Conservation (phyloP, 306 rosid genomes). For the Dalbergia cultrata region DNA sequence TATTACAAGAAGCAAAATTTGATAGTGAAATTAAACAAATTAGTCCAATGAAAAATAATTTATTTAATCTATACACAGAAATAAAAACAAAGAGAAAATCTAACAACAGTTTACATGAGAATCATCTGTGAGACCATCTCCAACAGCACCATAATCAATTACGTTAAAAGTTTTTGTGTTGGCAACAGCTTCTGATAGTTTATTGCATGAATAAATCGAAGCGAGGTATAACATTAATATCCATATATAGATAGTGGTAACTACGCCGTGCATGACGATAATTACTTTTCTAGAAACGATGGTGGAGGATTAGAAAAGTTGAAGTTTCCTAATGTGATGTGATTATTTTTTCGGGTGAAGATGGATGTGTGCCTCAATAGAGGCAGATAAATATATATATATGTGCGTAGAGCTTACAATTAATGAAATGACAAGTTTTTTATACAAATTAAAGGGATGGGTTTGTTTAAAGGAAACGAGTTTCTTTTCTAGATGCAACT, state of each 20-base stretch:
- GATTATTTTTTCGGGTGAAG: background rate
- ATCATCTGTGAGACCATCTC: constrained; percentile 44
- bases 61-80: too few species aligned
- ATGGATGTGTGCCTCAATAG: background rate
- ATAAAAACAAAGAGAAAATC: background rate
- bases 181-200: background rate
- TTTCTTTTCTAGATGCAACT: constrained; percentile 11
- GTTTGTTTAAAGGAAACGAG: background rate
- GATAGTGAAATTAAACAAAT: background rate
- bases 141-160: constrained; percentile 45
- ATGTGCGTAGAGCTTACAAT: background rate
- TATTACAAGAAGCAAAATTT: background rate
- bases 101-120: constrained; percentile 34
- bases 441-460: background rate
- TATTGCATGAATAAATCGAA: constrained; percentile 21
- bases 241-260: background rate
- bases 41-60: background rate
- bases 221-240: background rate
- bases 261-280: background rate
- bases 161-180: constrained; percentile 11
- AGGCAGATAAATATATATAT: background rate
- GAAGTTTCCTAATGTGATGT: background rate
- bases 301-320: background rate
- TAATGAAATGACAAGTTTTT: background rate
- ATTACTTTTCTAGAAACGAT: background rate